Conservation (phyloP, 805 yeast species). For the Candida taoyuanica region DNA sequence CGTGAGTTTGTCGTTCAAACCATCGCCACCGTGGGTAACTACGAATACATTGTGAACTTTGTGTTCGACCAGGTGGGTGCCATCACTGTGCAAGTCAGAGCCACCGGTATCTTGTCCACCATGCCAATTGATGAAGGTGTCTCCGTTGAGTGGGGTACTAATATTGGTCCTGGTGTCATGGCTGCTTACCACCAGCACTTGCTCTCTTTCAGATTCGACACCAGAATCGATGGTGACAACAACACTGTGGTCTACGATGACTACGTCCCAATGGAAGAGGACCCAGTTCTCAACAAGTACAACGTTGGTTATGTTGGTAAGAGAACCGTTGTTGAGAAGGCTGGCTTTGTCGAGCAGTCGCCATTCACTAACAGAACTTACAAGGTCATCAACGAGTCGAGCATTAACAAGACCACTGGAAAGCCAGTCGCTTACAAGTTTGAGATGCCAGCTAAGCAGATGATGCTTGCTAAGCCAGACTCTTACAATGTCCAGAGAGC, state of each 20-base stretch:
- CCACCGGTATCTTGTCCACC: slow-evolving; percentile 83
- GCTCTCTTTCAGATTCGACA: slow-evolving; percentile 73
- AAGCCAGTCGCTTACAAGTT: slow-evolving; percentile 76
- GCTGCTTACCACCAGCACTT: slow-evolving; percentile 86
- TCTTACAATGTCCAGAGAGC: slow-evolving; percentile 71
- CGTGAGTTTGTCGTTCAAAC: slow-evolving; percentile 77
- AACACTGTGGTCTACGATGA: slow-evolving; percentile 73
- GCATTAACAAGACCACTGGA: slow-evolving; percentile 62
- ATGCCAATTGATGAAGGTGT: slow-evolving; percentile 72
- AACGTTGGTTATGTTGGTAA: slow-evolving; percentile 66
- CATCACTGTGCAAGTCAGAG: slow-evolving; percentile 73
- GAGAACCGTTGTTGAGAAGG: slow-evolving; percentile 61
- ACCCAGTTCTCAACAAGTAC: slow-evolving; percentile 53
- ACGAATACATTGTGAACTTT: slow-evolving; percentile 71
- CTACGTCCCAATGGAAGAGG: slow-evolving; percentile 53
- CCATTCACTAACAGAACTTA: slow-evolving; percentile 71
- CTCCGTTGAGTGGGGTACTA: slow-evolving; percentile 64
- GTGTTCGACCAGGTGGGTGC: slow-evolving; percentile 76
- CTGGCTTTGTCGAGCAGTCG: slow-evolving; percentile 68
- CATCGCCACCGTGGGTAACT: slow-evolving; percentile 80
- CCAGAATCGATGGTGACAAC: slow-evolving; percentile 76
- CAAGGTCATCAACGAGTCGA: slow-evolving; percentile 71
- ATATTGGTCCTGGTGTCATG: slow-evolving; percentile 74
- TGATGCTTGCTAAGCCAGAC: slow-evolving; percentile 61
- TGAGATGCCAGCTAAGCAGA: slow-evolving; percentile 68